Evolutionary conservation across 192 early-diverging fungal genomes (phyloP).

Genomic region (Pilobolus umbonatus): DNA sequence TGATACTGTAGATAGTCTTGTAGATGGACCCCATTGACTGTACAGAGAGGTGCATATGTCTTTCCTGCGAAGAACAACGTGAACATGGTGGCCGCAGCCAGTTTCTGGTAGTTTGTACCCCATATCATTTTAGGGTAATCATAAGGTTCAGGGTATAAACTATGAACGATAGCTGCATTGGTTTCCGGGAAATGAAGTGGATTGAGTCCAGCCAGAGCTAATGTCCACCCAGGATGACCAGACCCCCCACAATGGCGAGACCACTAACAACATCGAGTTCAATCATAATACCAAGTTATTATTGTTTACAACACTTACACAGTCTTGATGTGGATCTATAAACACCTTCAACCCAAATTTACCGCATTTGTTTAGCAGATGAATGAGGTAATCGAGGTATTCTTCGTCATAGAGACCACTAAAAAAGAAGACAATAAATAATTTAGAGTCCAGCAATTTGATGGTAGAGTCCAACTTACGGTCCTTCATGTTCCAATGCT

Average conservation of each 20-base stretch:
- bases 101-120: slow-evolving; percentile 54
- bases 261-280: slow-evolving; percentile 34
- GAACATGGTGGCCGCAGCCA: slow-evolving; percentile 52
- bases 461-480: slow-evolving; percentile 35
- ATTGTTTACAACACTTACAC: slow-evolving; percentile 28
- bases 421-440: slow-evolving; percentile 4
- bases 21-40: slow-evolving; percentile 46
- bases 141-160: slow-evolving; percentile 35
- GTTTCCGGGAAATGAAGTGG: slow-evolving; percentile 39
- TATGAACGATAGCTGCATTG: slow-evolving; percentile 52
- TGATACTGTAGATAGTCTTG: slow-evolving; percentile 56
- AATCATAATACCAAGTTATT: neutral
- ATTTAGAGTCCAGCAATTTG: neutral
- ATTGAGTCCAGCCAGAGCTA: slow-evolving; percentile 45
- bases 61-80: slow-evolving; percentile 50
- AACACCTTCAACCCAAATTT: slow-evolving; percentile 43
- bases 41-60: slow-evolving; percentile 42
- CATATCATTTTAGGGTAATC: slow-evolving; percentile 58
- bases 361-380: slow-evolving; percentile 44
- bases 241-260: slow-evolving; percentile 53
- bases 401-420: slow-evolving; percentile 51
- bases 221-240: slow-evolving; percentile 54
- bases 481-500: slow-evolving; percentile 60
- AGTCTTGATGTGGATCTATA: slow-evolving; percentile 59
- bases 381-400: slow-evolving; percentile 51